Evolutionary conservation across 139 green algal genomes (phyloP), one percentile per base, ranked within the genome.

Genomic region (Chlamydomonas schloesseri): DNA sequence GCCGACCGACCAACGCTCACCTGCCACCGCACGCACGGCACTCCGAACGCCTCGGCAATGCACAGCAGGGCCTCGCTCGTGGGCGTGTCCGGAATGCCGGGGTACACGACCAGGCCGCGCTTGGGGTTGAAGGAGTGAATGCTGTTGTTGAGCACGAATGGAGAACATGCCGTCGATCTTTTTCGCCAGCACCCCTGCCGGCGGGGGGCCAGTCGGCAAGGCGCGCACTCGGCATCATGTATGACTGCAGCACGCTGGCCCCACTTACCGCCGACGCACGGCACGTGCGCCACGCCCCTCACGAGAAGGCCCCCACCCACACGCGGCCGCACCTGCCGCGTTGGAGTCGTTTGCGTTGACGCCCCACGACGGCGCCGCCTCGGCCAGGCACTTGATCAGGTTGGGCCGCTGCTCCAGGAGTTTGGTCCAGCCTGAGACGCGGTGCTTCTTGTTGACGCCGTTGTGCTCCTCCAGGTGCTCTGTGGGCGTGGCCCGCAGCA

Each of bases 1-100:
- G 65, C 65, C 65, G 65, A 71, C 65, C 65, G 42, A 71, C n/a
- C 65, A 70, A 70, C 65, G 65, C 65, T 71, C 65, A 71, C 65
- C 65, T 36, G 65, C 36, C 42, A n/a, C 65, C 65, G 65, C 29
- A 42, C 65, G 65, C 65, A 71, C 65, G 65, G 65, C 65, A 71
- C 65, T 71, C 65, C 65, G 65, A 71, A 71, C 65, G 29, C 65
- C 65, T 71, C n/a, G n/a, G 65, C 65, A n/a, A 71, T n/a, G 65
- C 65, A 71, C 65, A 71, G 5, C 65, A 60, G 55, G 8, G 55
- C 10, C 10, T 13, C 55, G 8, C 10, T 60, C 55, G 6, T 23
- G 55, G 10, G 60, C 65, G n/a, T 24, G 65, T 37, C 5, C 65
- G n/a, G 65, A 71, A 71, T 11, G n/a, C n/a, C n/a, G 64, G 64